Evolutionary conservation across 768 basidiomycete species (phyloP).

Genomic region (Russula ochroleuca): DNA sequence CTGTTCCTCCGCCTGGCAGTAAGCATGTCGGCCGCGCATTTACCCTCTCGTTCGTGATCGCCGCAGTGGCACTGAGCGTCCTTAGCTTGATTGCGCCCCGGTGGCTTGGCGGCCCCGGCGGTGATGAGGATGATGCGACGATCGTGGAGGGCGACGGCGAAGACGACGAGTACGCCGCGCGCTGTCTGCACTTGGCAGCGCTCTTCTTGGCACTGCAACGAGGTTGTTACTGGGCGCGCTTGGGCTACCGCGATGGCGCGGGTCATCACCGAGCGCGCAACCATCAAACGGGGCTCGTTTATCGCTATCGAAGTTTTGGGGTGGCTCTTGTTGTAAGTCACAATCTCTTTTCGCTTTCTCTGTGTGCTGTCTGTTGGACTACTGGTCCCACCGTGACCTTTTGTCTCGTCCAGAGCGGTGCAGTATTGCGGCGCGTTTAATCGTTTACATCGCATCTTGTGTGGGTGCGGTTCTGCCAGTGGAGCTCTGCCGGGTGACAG

Average conservation of each 20-base stretch:
- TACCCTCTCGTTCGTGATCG: conserved; percentile 16
- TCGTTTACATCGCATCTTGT: conserved; percentile 14
- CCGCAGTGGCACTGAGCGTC: conserved; percentile 18
- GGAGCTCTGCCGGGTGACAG: too few relatives aligned
- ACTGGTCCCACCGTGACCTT: background rate
- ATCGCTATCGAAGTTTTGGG: conserved; percentile 23
- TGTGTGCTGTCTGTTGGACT: background rate
- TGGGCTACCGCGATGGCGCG: conserved; percentile 22
- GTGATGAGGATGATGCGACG: conserved; percentile 15
- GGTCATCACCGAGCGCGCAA: conserved; percentile 8
- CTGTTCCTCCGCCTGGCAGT: background rate
- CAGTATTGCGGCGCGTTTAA: conserved; percentile 16
- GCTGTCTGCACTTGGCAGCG: background rate
- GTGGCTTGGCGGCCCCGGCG: conserved; percentile 1
- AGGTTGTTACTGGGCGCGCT: conserved; percentile 19
- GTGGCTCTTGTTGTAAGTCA: conserved; percentile 24
- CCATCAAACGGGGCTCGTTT: conserved; percentile 17
- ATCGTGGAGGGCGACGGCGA: conserved; percentile 6
- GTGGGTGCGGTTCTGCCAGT: background rate
- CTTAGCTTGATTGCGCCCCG: conserved; percentile 13
- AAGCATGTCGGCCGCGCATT: conserved; percentile 13
- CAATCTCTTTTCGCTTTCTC: background rate
- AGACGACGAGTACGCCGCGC: background rate
- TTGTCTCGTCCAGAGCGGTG: conserved; percentile 4
- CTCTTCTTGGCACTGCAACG: conserved; percentile 12